These are phyloP conservation scores for Phycomyces nitens DNA, from an alignment of 192 early-diverging fungal genomes.

Conservation along the genomic window DNA sequence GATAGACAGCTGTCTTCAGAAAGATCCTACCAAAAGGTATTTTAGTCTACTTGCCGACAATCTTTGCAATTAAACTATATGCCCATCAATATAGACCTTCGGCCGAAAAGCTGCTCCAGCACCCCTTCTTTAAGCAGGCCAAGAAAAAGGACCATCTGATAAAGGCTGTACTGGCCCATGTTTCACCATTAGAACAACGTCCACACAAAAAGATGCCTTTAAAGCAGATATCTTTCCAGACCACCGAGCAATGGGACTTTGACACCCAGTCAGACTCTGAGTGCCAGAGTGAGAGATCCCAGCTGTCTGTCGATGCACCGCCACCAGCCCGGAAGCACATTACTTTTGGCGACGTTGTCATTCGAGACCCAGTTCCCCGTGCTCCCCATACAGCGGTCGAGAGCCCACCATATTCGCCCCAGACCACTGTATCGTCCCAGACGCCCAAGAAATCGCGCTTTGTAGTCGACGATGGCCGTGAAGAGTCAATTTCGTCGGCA, in stretches of 20 bases:
- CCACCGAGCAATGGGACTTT: conserved; percentile 71
- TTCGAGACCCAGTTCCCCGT: conserved; percentile 1
- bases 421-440: not conserved
- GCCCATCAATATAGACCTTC: conserved; percentile 51
- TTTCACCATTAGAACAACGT: conserved; percentile 68
- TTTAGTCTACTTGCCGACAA: no score
- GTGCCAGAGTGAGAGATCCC: not conserved
- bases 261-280: conserved; percentile 31
- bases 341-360: conserved; percentile 9
- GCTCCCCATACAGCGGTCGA: not conserved
- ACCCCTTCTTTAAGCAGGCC: conserved; percentile 75
- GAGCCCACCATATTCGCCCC: no score
- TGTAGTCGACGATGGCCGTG: conserved; percentile 4
- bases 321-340: conserved; percentile 10
- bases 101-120: conserved; percentile 70
- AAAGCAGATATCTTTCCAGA: conserved; percentile 36
- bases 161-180: conserved; percentile 47
- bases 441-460: conserved; percentile 14
- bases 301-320: not conserved
- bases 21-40: conserved; percentile 69
- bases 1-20: conserved; percentile 80
- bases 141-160: conserved; percentile 71
- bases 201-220: conserved; percentile 54
- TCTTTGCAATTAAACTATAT: no score
- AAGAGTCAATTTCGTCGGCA: no score